These are phyloP conservation scores for Omphalea diandra DNA, from an alignment of 441 rosid genomes.

Conservation along the genomic window DNA sequence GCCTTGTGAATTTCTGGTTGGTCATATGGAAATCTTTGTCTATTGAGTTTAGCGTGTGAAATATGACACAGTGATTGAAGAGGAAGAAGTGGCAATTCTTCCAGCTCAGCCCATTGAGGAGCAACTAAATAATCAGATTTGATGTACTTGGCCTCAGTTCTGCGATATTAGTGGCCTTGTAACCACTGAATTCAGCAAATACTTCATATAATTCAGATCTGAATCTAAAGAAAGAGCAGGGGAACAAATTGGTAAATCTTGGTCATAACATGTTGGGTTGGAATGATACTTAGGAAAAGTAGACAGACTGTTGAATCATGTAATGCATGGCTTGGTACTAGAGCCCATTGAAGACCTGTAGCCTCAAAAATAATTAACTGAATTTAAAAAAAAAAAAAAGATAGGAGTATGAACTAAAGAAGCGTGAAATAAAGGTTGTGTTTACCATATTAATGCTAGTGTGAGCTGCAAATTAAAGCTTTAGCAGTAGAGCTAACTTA, in stretches of 20 bases:
- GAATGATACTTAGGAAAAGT: not conserved
- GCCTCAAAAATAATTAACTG: not conserved
- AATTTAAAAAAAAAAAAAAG: not conserved
- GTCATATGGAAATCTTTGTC: not conserved
- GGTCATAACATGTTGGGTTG: not conserved
- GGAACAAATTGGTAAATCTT: not conserved
- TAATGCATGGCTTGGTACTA: not conserved
- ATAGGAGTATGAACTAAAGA: not conserved
- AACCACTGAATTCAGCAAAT: not conserved
- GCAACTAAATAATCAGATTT: no score
- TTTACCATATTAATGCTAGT: not conserved
- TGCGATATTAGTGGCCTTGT: not conserved
- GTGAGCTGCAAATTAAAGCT: not conserved
- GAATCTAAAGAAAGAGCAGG: not conserved
- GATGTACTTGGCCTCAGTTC: not conserved
- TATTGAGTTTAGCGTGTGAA: constrained; percentile 3
- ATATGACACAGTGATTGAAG: not conserved
- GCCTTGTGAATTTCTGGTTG: not conserved
- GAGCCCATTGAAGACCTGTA: not conserved
- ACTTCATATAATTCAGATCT: not conserved
- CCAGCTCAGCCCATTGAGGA: not conserved
- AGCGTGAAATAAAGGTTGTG: not conserved
- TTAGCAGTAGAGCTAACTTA: not conserved
- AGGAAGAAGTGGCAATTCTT: not conserved
- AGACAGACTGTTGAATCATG: not conserved